Evolutionary conservation across 2,329 filamentous ascomycete species (phyloP), one percentile per base, ranked within the genome.

Genomic region (Colletotrichum tanaceti): DNA sequence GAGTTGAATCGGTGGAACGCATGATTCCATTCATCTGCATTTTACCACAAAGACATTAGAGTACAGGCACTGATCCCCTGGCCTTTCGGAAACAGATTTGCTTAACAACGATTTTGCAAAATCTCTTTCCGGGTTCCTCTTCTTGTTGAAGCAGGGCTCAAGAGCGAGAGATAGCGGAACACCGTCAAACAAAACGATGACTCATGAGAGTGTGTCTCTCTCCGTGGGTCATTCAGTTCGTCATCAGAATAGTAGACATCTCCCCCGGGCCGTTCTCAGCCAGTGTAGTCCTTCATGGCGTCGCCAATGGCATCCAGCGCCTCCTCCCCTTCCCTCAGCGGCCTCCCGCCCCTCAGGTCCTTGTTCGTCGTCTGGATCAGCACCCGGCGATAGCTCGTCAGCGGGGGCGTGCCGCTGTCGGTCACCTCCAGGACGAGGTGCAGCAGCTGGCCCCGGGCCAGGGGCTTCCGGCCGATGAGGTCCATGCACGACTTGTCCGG

Each of bases 401-500:
- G 73, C 4, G 76, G 74, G 28, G 81, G 81, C 2, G 74, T 75
- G 0, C 83, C 84, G 16, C 77, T 73, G 63, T 85, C 81, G 4
- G 76, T 83, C 5, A 86, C 83, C 71, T 85, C 82, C 5, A 87
- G 75, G 24, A 87, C 81, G 39, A 86, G 71, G 74, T 86, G 84
- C 70, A 85, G 74, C 57, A 80, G 64, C 73, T 85, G 79, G 4
- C 84, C 83, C 24, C 61, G 49, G 18, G 65, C 60, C 35, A 57
- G 55, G 10, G 43, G 52, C 50, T 61, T 35, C 38, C 47, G 62
- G 18, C 62, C 53, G 39, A 65, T 65, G n/a, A 65, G 28, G 5
- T 61, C 55, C 24, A 68, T 22, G 2, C 77, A 80, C 41, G 79
- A 83, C 68, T 80, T 79, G 35, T 84, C 81, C 0, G 79, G 54